Evolutionary conservation across 129 eudicot genomes (phyloP).

Genomic region (Deinandra increscens): DNA sequence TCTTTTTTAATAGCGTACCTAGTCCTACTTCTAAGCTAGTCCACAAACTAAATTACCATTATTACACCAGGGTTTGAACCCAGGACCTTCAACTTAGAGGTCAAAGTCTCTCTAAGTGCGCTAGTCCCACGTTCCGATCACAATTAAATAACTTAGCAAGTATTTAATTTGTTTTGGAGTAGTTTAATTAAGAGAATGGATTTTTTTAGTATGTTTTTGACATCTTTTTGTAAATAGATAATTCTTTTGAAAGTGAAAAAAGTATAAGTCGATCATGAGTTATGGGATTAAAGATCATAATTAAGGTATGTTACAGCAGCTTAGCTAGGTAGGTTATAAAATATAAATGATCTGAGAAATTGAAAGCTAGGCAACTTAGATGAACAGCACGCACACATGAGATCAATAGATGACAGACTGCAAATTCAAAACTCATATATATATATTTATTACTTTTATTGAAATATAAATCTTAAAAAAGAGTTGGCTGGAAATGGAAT

Average conservation of each 20-base stretch:
- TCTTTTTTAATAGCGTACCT: too few relatives aligned
- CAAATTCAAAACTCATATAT: background rate
- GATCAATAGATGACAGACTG: slow-evolving; percentile 8
- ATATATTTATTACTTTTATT: background rate
- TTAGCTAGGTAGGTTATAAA: slow-evolving; percentile 17
- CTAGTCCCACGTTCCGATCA: too few relatives aligned
- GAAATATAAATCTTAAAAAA: background rate
- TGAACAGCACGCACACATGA: slow-evolving; percentile 32
- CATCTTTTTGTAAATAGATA: background rate
- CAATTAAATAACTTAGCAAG: too few relatives aligned
- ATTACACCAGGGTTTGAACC: too few relatives aligned
- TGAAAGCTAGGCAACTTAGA: too few relatives aligned
- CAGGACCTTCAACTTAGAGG: too few relatives aligned
- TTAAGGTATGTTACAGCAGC: slow-evolving; percentile 8
- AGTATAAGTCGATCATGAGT: background rate
- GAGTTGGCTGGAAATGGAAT: slow-evolving; percentile 31
- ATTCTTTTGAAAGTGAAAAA: slow-evolving; percentile 11
- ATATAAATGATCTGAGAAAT: slow-evolving; percentile 13
- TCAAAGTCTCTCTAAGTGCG: too few relatives aligned
- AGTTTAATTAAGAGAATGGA: too few relatives aligned
- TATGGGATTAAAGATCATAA: slow-evolving; percentile 8
- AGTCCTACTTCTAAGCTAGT: too few relatives aligned
- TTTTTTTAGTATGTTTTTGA: background rate
- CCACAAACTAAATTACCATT: too few relatives aligned
- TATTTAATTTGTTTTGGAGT: too few relatives aligned